phyloP scores from a whole-genome alignment of 2,329 filamentous ascomycete genomes.

The Blastomyces gilchristii region DNA sequence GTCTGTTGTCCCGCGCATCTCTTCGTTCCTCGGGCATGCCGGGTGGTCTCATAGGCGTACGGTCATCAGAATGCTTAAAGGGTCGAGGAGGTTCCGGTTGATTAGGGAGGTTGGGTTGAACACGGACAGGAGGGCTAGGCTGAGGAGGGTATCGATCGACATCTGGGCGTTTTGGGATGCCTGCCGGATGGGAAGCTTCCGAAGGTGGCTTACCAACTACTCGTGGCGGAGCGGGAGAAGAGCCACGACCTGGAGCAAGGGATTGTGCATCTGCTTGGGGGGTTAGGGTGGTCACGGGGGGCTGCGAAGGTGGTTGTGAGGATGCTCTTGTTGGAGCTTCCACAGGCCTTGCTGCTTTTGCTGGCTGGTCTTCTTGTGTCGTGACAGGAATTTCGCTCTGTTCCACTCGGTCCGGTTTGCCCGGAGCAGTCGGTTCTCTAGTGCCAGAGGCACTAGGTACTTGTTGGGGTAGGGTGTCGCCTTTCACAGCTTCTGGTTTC shows the following conservation, averaged over 20 bases:
- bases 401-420: slow-evolving; percentile 5
- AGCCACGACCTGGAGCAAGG: not conserved
- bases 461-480: slow-evolving; percentile 10
- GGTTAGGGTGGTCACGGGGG: not conserved
- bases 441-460: slow-evolving; percentile 7
- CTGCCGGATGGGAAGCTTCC: slow-evolving; percentile 23
- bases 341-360: slow-evolving; percentile 7
- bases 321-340: not conserved
- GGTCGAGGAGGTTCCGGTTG: slow-evolving; percentile 26
- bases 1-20: slow-evolving; percentile 26
- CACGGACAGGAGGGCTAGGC: slow-evolving; percentile 21
- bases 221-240: slow-evolving; percentile 1
- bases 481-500: slow-evolving; percentile 10
- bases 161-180: slow-evolving; percentile 32
- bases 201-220: slow-evolving; percentile 16
- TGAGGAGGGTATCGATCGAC: slow-evolving; percentile 23
- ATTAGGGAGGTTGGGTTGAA: slow-evolving; percentile 29
- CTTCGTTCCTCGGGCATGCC: slow-evolving; percentile 32
- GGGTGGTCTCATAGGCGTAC: slow-evolving; percentile 29
- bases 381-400: slow-evolving; percentile 11
- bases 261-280: slow-evolving; percentile 1
- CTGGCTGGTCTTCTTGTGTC: slow-evolving; percentile 7
- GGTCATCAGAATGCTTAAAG: slow-evolving; percentile 28
- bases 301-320: not conserved
- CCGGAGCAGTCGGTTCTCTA: slow-evolving; percentile 10